Evolutionary conservation across 192 early-diverging fungal genomes (phyloP).

Genomic region (Funneliformis mosseae): DNA sequence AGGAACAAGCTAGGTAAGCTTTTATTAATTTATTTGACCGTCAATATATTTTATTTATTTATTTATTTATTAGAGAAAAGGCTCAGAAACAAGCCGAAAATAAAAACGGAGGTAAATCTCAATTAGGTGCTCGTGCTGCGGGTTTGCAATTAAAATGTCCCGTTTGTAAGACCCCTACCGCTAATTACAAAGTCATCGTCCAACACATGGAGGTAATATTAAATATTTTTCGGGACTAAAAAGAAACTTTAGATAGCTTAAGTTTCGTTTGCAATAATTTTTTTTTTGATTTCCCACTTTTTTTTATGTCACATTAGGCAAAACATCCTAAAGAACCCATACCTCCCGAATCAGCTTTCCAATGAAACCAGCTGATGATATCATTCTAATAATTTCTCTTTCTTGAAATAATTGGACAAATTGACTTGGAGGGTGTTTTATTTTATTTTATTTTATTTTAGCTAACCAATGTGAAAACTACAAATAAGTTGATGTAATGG

Average conservation of each 20-base stretch:
- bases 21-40: background rate
- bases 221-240: background rate
- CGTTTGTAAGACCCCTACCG: slow-evolving; percentile 43
- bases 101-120: slow-evolving; percentile 43
- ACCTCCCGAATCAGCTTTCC: slow-evolving; percentile 25
- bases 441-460: too few relatives aligned
- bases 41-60: background rate
- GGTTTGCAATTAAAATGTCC: slow-evolving; percentile 42
- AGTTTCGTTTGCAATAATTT: background rate
- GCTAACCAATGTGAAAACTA: too few relatives aligned
- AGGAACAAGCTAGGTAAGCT: slow-evolving; percentile 41
- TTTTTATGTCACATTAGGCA: slow-evolving; percentile 5
- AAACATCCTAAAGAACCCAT: slow-evolving; percentile 30
- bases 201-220: slow-evolving; percentile 44
- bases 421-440: too few relatives aligned
- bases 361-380: background rate
- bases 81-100: slow-evolving; percentile 43
- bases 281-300: background rate
- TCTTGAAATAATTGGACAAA: too few relatives aligned
- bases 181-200: slow-evolving; percentile 42
- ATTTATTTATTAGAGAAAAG: slow-evolving; percentile 34
- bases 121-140: slow-evolving; percentile 34
- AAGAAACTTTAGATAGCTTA: too few relatives aligned
- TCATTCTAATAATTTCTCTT: background rate
- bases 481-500: too few relatives aligned